phyloP scores from a whole-genome alignment of 352 stramenopile species.

The Phytophthora hibernalis region DNA sequence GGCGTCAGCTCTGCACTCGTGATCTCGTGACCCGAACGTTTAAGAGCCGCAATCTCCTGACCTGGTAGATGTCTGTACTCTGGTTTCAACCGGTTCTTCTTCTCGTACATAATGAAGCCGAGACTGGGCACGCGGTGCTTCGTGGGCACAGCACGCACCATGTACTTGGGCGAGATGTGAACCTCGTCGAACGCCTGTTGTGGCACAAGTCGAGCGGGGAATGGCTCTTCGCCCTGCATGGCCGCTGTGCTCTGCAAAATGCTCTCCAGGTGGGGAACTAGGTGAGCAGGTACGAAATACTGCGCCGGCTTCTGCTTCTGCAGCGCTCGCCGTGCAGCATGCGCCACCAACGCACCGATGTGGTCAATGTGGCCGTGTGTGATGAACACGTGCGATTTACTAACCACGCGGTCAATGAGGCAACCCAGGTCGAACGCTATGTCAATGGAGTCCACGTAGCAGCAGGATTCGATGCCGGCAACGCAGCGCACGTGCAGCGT shows the following conservation, averaged over 20 bases:
- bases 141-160: conserved; percentile 73
- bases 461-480: conserved; percentile 81
- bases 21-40: conserved; percentile 53
- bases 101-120: conserved; percentile 79
- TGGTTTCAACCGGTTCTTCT: conserved; percentile 53
- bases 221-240: conserved; percentile 68
- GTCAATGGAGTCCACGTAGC: conserved; percentile 77
- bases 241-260: conserved; percentile 59
- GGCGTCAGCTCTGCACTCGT: conserved; percentile 43
- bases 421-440: conserved; percentile 82
- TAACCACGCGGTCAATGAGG: conserved; percentile 49
- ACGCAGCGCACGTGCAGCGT: conserved; percentile 64
- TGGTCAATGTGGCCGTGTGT: conserved; percentile 90
- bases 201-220: conserved; percentile 59
- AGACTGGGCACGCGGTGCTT: conserved; percentile 77
- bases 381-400: conserved; percentile 86
- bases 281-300: conserved; percentile 75
- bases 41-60: conserved; percentile 57
- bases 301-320: conserved; percentile 59
- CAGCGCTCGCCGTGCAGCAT: conserved; percentile 68
- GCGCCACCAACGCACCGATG: conserved; percentile 65
- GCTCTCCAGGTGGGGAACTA: conserved; percentile 53
- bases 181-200: conserved; percentile 62
- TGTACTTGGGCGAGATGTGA: conserved; percentile 61
- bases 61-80: conserved; percentile 53